phyloP scores from a whole-genome alignment of 495 filamentous ascomycete species.

The Annulohypoxylon maeteangense region DNA sequence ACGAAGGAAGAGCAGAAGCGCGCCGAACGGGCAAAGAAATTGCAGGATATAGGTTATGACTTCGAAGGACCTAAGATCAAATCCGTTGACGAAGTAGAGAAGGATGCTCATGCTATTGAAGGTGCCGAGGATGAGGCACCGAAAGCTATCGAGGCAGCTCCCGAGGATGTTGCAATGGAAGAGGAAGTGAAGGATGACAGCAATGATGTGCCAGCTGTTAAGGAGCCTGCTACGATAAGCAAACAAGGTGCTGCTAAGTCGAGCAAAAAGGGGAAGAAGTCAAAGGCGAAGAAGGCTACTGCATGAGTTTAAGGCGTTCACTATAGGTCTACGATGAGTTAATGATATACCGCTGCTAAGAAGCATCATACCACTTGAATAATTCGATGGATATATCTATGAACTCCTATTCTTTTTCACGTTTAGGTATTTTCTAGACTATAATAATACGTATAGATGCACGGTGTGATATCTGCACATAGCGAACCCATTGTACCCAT shows the following conservation, averaged over 20 bases:
- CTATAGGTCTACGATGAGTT: slow-evolving; percentile 6
- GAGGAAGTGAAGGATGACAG: slow-evolving; percentile 24
- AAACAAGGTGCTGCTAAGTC: slow-evolving; percentile 41
- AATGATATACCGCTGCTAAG: neutral
- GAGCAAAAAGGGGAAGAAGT: slow-evolving; percentile 52
- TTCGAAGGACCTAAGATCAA: slow-evolving; percentile 79
- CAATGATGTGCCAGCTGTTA: slow-evolving; percentile 5
- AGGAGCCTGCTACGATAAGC: slow-evolving; percentile 45
- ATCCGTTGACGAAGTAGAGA: slow-evolving; percentile 60
- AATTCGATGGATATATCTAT: neutral
- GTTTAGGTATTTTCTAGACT: neutral
- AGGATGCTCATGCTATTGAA: slow-evolving; percentile 39
- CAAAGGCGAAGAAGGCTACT: slow-evolving; percentile 48
- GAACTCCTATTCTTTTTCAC: neutral
- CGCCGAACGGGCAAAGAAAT: slow-evolving; percentile 71
- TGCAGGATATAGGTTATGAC: slow-evolving; percentile 86
- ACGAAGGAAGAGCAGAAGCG: slow-evolving; percentile 75
- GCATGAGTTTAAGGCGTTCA: slow-evolving; percentile 31
- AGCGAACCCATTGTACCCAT: slow-evolving; percentile 50
- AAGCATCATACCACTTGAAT: neutral
- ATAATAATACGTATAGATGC: neutral
- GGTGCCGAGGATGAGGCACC: slow-evolving; percentile 50
- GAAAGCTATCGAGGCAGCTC: slow-evolving; percentile 51
- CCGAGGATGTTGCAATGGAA: slow-evolving; percentile 27
- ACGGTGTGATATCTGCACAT: slow-evolving; percentile 46